Percentiles rank a stretch among this genome's conserved stretches.
These are phyloP conservation scores for Xylaria sp. DNA, from an alignment of 2,329 filamentous ascomycete species.

Conservation along the genomic window DNA sequence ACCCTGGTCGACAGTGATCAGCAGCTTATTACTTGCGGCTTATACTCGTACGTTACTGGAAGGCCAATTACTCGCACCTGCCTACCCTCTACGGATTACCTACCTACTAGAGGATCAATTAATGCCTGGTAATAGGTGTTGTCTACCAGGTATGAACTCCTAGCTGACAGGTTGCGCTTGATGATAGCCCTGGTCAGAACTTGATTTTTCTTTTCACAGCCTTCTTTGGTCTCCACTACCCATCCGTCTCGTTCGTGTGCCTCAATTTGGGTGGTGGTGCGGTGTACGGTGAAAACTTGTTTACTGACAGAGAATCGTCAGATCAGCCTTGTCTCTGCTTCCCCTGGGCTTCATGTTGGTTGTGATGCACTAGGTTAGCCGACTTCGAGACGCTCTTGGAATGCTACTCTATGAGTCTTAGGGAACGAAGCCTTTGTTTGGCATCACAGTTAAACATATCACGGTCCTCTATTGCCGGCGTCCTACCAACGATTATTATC, in stretches of 20 bases:
- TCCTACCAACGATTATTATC: conserved; percentile 1
- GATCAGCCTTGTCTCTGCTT: conserved; percentile 21
- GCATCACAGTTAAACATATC: conserved; percentile 17
- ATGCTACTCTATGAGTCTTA: conserved; percentile 17
- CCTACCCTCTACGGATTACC: too few relatives aligned
- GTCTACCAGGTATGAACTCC: conserved; percentile 6
- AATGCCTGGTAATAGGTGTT: neutral
- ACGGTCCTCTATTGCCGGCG: conserved; percentile 10
- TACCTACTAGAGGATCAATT: conserved; percentile 4
- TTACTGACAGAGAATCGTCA: conserved; percentile 19
- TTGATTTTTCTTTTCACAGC: conserved; percentile 14
- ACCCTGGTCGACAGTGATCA: neutral
- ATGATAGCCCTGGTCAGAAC: conserved; percentile 4
- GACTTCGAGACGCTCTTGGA: conserved; percentile 14
- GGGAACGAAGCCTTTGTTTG: conserved; percentile 14
- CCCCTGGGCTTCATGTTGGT: conserved; percentile 16
- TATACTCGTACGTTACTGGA: conserved; percentile 16
- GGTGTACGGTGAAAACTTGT: conserved; percentile 7
- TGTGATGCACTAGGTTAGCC: conserved; percentile 14
- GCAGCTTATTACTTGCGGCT: neutral
- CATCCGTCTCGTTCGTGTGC: conserved; percentile 10
- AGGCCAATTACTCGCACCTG: neutral
- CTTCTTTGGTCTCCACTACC: conserved; percentile 17
- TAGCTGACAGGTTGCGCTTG: conserved; percentile 17
- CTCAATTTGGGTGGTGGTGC: neutral